Base-by-base conservation (phyloP, 2,329 filamentous ascomycete genomes). In the Orbilia javanica region DNA sequence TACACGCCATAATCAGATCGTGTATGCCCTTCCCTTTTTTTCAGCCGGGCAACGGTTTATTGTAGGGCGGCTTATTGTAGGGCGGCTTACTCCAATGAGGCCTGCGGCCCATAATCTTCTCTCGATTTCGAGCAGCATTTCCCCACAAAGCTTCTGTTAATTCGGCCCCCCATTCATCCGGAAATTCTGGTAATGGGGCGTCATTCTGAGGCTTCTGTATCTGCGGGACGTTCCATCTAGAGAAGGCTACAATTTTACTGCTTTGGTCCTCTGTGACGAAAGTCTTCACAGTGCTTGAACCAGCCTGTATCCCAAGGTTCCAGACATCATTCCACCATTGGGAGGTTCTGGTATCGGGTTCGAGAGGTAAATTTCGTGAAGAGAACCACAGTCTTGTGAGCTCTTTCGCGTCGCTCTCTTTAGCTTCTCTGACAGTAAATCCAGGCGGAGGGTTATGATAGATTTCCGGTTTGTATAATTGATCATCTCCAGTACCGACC, bases 311-410 rank as follows among this genome's bases (percentile, higher is more conserved):
- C 15, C 65, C 65, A 2, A 68, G 29, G 3, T 18, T 22, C 65
- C 65, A 68, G 18, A 29, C 31, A n/a, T 68, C 50, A 27, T 57
- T 44, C 18, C n/a, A 68, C 65, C 50, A 68, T 18, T 57, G 11
- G 5, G 5, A n/a, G 18, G 48, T 57, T n/a, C 42, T 29, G 1
- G 39, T 4, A n/a, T 70, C 53, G 15, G 60, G 34, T 0, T 31
- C 13, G 36, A 20, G 27, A 8, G 52, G 46, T 18, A 13, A 13
- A 15, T 63, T 50, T 6, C 36, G 60, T 10, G 67, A 70, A 4
- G 18, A 7, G 29, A 25, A 70, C 67, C 67, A 70, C 11, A 70
- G 11, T 53, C 55, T n/a, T 39, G 67, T 70, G 29, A 70, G 67
- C 13, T 50, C 53, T 29, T 70, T 39, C 2, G 48, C 27, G 52